phyloP scores from a whole-genome alignment of 2,329 filamentous ascomycete genomes.

The Colletotrichum lupini region DNA sequence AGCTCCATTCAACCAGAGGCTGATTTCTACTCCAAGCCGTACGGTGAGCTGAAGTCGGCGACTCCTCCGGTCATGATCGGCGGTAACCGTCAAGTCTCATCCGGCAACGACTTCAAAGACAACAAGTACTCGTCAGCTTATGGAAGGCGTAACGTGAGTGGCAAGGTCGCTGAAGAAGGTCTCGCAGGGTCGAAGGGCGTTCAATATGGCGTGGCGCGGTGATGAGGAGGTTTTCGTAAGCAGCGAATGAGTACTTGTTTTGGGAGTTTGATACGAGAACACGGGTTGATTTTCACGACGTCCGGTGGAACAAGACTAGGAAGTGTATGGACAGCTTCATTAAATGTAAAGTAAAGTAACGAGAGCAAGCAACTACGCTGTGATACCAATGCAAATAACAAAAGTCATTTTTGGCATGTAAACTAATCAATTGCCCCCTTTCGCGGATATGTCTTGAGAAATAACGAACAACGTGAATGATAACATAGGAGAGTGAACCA shows the following conservation, averaged over 20 bases:
- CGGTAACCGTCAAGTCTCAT: slow-evolving; percentile 64
- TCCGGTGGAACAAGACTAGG: neutral
- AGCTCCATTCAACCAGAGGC: slow-evolving; percentile 62
- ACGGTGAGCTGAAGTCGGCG: slow-evolving; percentile 65
- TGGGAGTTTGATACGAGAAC: neutral
- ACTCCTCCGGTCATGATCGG: slow-evolving; percentile 67
- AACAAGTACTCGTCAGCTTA: slow-evolving; percentile 45
- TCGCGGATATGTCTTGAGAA: neutral
- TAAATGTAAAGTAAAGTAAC: neutral
- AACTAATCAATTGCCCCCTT: neutral
- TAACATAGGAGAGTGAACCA: neutral
- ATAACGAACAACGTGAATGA: neutral
- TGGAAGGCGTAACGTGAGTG: slow-evolving; percentile 73
- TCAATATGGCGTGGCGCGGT: slow-evolving; percentile 38
- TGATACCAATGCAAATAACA: neutral
- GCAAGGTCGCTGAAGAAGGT: slow-evolving; percentile 79
- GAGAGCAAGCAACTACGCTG: neutral
- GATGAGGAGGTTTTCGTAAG: neutral
- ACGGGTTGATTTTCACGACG: neutral
- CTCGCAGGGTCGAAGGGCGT: slow-evolving; percentile 51
- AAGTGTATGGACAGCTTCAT: neutral
- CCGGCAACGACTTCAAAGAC: slow-evolving; percentile 65
- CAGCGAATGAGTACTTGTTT: neutral
- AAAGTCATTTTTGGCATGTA: neutral
- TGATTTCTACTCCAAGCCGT: slow-evolving; percentile 66